These are phyloP conservation scores for Yarrowia yakushimensis DNA, from an alignment of 805 yeast species.

Conservation along the genomic window DNA sequence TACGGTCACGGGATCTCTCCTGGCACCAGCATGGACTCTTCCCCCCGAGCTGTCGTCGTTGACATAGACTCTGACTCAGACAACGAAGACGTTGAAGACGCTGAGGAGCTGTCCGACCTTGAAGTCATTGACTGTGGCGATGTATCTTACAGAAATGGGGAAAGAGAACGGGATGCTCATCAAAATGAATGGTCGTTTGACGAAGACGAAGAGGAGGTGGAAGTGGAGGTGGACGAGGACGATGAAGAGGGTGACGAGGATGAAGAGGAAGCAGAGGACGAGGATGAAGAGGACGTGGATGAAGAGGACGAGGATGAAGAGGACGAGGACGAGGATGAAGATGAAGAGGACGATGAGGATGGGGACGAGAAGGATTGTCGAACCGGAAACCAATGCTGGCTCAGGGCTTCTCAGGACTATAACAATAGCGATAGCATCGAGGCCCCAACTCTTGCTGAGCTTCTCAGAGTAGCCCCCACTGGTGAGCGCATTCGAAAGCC, in stretches of 20 bases:
- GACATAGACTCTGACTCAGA: neutral
- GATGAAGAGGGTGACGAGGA: conserved; percentile 1
- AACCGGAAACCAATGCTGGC: too few relatives aligned
- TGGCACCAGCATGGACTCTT: neutral
- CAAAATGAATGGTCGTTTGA: neutral
- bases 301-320: neutral
- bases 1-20: neutral
- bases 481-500: neutral
- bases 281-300: neutral
- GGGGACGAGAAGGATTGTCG: neutral
- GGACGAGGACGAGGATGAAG: neutral
- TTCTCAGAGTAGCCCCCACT: neutral
- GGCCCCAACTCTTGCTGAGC: neutral
- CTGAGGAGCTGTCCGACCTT: neutral
- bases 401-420: neutral
- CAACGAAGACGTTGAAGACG: neutral
- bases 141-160: neutral
- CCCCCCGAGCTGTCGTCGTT: neutral
- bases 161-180: neutral
- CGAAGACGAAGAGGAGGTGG: neutral
- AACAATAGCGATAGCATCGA: neutral
- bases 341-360: neutral
- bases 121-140: neutral
- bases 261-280: neutral
- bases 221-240: neutral